Evolutionary conservation across 2,329 filamentous ascomycete species (phyloP).

Genomic region (Trichoderma asperellum): DNA sequence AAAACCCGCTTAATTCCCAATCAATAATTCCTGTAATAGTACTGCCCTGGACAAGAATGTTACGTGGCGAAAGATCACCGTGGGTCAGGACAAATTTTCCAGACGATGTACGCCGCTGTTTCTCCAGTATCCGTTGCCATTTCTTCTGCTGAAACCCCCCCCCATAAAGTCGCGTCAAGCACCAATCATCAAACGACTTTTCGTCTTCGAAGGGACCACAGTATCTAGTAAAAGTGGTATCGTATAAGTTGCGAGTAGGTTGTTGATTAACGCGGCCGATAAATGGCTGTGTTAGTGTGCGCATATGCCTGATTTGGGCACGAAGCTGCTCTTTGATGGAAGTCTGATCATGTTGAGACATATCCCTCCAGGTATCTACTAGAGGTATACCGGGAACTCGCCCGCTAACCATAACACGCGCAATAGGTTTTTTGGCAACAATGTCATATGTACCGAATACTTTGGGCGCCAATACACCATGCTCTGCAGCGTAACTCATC

Average conservation of each 20-base stretch:
- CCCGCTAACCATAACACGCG: conserved; percentile 24
- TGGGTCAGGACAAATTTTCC: conserved; percentile 27
- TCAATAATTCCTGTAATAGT: conserved; percentile 8
- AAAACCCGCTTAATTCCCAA: conserved; percentile 17
- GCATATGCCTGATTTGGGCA: conserved; percentile 16
- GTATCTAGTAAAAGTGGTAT: conserved; percentile 1
- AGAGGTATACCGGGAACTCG: conserved; percentile 12
- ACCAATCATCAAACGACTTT: background rate
- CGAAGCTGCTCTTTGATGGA: conserved; percentile 27
- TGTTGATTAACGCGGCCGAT: conserved; percentile 13
- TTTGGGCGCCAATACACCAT: conserved; percentile 7
- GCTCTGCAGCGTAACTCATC: background rate
- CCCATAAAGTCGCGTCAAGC: background rate
- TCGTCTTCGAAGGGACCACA: background rate
- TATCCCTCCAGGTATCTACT: conserved; percentile 10
- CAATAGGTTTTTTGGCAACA: conserved; percentile 12
- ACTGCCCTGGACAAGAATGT: conserved; percentile 1
- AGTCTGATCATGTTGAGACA: conserved; percentile 1
- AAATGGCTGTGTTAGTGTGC: conserved; percentile 15
- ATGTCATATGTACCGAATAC: conserved; percentile 15
- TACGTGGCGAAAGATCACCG: conserved; percentile 14
- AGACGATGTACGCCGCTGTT: background rate
- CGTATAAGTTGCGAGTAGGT: conserved; percentile 7
- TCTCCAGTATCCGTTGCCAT: conserved; percentile 4
- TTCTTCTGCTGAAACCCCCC: background rate